Base-by-base conservation (phyloP, 1,284 basidiomycete species). In the Sporisorium reilianum region DNA sequence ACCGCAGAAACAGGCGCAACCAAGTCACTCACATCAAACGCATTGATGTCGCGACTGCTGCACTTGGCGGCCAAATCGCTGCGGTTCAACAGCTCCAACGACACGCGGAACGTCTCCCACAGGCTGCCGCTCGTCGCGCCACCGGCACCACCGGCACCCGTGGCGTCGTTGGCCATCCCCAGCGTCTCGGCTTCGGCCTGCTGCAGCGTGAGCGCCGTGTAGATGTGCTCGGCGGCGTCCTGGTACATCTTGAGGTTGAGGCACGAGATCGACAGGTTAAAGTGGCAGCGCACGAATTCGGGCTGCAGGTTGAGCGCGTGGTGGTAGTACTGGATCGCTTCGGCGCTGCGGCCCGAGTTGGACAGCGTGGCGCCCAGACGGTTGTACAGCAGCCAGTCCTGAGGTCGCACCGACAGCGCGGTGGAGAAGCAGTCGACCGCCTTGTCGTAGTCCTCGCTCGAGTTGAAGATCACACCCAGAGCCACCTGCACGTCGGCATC, bases 311-410 rank as follows among this genome's bases (percentile, higher is more conserved):
- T 91, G 40, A 99, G 88, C 2, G 96, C 97, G 53, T 90, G 90
- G 81, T 92, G 90, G 85, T 99, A 99, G 85, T 94, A 97, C 73
- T 91, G 87, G 18, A 97, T 88, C 10, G 97, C 95, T 69, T 94
- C 90, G 44, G 90, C 90, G 20, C 93, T 90, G 53, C 89, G 88
- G 0, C 96, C 95, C 16, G 79, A 83, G 67, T 99, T 99, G 49
- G 95, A 95, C 83, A 97, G 90, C 2, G 95, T 98, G 18, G 96
- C 96, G 16, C 96, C 96, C 26, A 98, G 92, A 25, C 96, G 90
- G 84, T 99, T 99, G 86, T 95, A 97, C 69, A 99, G 86, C 50
- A 96, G 87, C 92, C 94, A 97, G 82, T 99, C 96, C 69, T 94
- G 90, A 1, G 95, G 96, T 61, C 94, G 89, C 51, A 93, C 91